These are phyloP conservation scores for Kodamaea kakaduensis DNA, from an alignment of 805 yeast genomes.

Conservation along the genomic window DNA sequence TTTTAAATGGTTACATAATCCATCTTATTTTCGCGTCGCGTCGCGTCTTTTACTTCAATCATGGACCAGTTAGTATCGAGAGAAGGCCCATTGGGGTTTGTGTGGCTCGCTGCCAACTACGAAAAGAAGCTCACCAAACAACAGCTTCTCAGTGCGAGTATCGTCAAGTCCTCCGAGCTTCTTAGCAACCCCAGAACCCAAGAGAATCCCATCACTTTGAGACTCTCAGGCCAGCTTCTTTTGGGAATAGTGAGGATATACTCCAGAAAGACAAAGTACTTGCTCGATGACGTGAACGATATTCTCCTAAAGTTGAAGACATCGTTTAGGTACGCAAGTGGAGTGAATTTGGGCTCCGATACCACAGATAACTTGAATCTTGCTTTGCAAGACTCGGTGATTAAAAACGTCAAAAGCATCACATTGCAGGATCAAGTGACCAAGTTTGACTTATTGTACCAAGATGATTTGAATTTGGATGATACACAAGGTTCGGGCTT, in stretches of 20 bases:
- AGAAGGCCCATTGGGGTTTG: slow-evolving; percentile 83
- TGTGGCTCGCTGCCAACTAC: slow-evolving; percentile 90
- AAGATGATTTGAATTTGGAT: slow-evolving; percentile 49
- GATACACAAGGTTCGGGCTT: slow-evolving; percentile 13
- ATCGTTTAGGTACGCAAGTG: slow-evolving; percentile 48
- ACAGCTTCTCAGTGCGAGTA: slow-evolving; percentile 68
- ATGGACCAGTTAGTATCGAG: slow-evolving; percentile 39
- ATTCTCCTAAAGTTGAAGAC: slow-evolving; percentile 67
- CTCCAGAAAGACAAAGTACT: slow-evolving; percentile 76
- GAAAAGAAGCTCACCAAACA: slow-evolving; percentile 71
- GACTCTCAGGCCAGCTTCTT: slow-evolving; percentile 80
- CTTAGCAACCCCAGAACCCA: slow-evolving; percentile 36
- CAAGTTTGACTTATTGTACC: slow-evolving; percentile 66
- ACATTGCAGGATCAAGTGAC: slow-evolving; percentile 76
- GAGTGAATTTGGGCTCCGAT: slow-evolving; percentile 26
- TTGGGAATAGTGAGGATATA: slow-evolving; percentile 86
- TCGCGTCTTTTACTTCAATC: background rate
- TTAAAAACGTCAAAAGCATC: slow-evolving; percentile 55
- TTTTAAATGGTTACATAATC: too few relatives aligned
- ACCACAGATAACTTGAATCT: slow-evolving; percentile 39
- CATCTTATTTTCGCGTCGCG: slow-evolving; percentile 6
- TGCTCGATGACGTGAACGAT: slow-evolving; percentile 79
- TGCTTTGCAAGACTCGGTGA: slow-evolving; percentile 56
- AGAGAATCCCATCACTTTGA: slow-evolving; percentile 60
- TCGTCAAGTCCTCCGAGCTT: slow-evolving; percentile 46